phyloP scores from a whole-genome alignment of 2,329 filamentous ascomycete genomes.

The Neodidymelliopsis sp. region DNA sequence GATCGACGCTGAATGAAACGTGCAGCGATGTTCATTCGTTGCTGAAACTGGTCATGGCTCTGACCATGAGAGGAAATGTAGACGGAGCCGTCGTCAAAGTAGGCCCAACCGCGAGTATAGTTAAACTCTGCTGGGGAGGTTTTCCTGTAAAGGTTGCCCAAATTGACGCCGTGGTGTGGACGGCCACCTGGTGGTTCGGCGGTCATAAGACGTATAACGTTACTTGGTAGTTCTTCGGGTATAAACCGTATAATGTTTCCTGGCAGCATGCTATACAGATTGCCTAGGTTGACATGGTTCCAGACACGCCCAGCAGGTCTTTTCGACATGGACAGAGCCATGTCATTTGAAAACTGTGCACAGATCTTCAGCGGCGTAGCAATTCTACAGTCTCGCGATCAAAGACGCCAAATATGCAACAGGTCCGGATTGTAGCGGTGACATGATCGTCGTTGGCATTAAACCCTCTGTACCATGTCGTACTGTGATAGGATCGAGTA shows the following conservation, averaged over 20 bases:
- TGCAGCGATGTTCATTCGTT: conserved; percentile 24
- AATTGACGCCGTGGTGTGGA: background rate
- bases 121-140: too few relatives aligned
- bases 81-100: conserved; percentile 35
- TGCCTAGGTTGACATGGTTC: conserved; percentile 26
- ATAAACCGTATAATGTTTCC: background rate
- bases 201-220: background rate
- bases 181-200: background rate
- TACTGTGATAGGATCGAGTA: background rate
- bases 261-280: conserved; percentile 8
- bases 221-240: too few relatives aligned
- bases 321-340: too few relatives aligned
- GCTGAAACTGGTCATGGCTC: conserved; percentile 25
- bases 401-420: background rate
- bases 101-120: conserved; percentile 23
- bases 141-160: background rate
- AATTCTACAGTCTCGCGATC: background rate
- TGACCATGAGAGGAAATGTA: conserved; percentile 20
- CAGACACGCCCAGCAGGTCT: too few relatives aligned
- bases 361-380: background rate
- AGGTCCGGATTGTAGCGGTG: background rate
- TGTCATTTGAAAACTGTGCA: background rate
- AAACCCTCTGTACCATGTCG: background rate
- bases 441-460: background rate
- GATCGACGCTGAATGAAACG: conserved; percentile 21